Evolutionary conservation across 306 rosid species (phyloP), one percentile per base, ranked within the genome.

Genomic region (Glycine latifolia): DNA sequence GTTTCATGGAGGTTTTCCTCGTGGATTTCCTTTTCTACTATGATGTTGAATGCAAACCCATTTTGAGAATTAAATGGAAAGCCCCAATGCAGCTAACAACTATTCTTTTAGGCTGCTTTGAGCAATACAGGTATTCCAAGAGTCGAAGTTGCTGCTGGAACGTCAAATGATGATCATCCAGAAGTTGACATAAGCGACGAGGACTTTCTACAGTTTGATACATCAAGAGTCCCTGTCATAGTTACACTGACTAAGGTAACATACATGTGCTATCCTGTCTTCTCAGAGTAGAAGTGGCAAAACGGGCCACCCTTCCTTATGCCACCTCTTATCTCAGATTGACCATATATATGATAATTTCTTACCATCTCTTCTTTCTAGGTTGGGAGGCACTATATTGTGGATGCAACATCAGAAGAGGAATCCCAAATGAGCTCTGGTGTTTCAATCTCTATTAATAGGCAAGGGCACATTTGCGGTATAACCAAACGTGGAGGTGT

Each of bases 371-470:
- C 17, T 77, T 15, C 70, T 79, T 84, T 52, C 0, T 76, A 94
- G 97, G 79, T 92, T 39, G 97, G 97, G 16, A 89, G 77, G 81
- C 95, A 95, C 87, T 95, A 92, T 77, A 88, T 95, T 53, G 97
- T 90, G 53, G 97, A 95, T 78, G 94, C 97, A 52, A 91, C 97
- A 6, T 73, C 87, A 53, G 97, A 92, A 87, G 98, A 95, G 87
- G 98, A 95, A 71, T 90, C 97, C 48, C 95, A 95, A 76, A 92
- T 92, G 97, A 92, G 79, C 92, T 91, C 92, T 1, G 97, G 97
- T 11, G 85, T 95, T 52, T 95, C 98, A 4, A 83, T 92, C 56
- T 91, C 97, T 15, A 76, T 92, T 43, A 91, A 91, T 9, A 87
- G 89, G 84, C 80, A 88, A 56, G 94, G 97, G 44, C 89, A 86